phyloP scores from a whole-genome alignment of 140 eudicot species.

The Erigeron philadelphicus region DNA sequence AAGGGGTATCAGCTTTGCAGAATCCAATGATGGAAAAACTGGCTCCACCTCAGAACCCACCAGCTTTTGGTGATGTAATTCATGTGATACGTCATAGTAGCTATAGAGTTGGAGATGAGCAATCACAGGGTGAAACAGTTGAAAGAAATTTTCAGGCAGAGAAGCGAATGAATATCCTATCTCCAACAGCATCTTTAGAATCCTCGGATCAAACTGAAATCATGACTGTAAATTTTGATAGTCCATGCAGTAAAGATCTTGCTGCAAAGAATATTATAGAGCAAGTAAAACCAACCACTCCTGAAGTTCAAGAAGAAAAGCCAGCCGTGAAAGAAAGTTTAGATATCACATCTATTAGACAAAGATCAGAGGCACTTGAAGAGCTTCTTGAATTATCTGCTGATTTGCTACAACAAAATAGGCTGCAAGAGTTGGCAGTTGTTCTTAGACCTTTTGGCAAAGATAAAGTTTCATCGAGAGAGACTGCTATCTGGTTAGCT shows the following conservation, averaged over 20 bases:
- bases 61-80: constrained; percentile 54
- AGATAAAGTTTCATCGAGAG: constrained; percentile 91
- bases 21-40: constrained; percentile 46
- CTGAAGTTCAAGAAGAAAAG: constrained; percentile 37
- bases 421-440: constrained; percentile 82
- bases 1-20: constrained; percentile 32
- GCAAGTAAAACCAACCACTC: constrained; percentile 30
- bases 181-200: constrained; percentile 35
- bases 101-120: constrained; percentile 54
- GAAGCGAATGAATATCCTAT: constrained; percentile 10
- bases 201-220: constrained; percentile 41
- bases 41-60: constrained; percentile 35
- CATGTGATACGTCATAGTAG: constrained; percentile 67
- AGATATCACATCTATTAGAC: constrained; percentile 78
- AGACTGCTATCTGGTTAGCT: constrained; percentile 97
- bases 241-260: constrained; percentile 35
- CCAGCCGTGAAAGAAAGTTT: constrained; percentile 52
- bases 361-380: constrained; percentile 97
- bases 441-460: constrained; percentile 89
- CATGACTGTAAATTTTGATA: constrained; percentile 28
- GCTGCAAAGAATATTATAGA: constrained; percentile 37
- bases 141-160: constrained; percentile 41
- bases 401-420: constrained; percentile 73
- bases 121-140: constrained; percentile 36
- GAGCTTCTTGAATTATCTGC: constrained; percentile 93